These are phyloP conservation scores for Oenanthe javanica DNA, from an alignment of 140 eudicot genomes.

Conservation along the genomic window DNA sequence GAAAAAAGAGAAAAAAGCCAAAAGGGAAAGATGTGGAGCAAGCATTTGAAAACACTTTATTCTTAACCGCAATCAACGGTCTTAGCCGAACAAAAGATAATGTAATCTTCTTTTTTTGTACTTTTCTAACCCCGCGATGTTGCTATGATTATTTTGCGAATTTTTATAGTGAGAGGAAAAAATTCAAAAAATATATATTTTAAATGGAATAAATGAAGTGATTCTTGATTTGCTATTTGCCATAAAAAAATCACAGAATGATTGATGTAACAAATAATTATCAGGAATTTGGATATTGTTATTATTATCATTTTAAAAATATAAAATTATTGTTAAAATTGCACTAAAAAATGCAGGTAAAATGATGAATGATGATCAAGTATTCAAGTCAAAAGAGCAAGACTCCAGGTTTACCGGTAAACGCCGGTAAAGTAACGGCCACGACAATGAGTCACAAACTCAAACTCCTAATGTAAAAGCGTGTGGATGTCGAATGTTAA, in stretches of 20 bases:
- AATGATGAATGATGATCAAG: too few relatives aligned
- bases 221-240: too few relatives aligned
- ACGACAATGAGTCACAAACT: constrained; percentile 18
- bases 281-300: too few relatives aligned
- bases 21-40: constrained; percentile 22
- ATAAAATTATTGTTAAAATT: too few relatives aligned
- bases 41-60: constrained; percentile 25
- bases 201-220: too few relatives aligned
- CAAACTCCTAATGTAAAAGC: constrained; percentile 6
- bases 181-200: too few relatives aligned
- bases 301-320: too few relatives aligned
- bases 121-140: neutral
- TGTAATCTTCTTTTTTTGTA: neutral
- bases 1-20: neutral
- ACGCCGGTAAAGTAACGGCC: constrained; percentile 36
- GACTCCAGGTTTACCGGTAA: constrained; percentile 34
- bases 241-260: too few relatives aligned
- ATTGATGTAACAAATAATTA: too few relatives aligned
- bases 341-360: too few relatives aligned
- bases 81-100: constrained; percentile 1
- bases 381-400: constrained; percentile 19
- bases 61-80: constrained; percentile 75
- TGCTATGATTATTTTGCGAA: neutral
- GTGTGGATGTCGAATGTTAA: constrained; percentile 11
- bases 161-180: too few relatives aligned